These are phyloP conservation scores for Lactarius sanguifluus DNA, from an alignment of 768 basidiomycete species.

Conservation along the genomic window DNA sequence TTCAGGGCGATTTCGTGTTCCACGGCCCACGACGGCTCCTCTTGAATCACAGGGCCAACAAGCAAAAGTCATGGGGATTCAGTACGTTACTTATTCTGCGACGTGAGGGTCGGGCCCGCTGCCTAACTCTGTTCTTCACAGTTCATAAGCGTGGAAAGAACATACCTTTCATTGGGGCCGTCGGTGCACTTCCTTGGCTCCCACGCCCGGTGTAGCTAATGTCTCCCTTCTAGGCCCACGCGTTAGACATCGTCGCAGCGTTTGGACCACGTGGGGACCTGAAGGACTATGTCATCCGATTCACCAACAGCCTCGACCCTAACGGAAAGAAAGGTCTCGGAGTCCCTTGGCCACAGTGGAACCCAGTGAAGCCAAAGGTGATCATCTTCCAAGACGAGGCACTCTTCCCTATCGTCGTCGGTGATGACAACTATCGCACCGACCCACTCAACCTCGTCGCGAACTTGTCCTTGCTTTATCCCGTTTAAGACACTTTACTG, in stretches of 20 bases:
- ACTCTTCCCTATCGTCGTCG: constrained; percentile 10
- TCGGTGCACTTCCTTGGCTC: not conserved
- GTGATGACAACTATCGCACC: constrained; percentile 24
- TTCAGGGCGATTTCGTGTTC: constrained; percentile 28
- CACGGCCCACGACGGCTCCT: constrained; percentile 28
- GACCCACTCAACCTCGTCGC: constrained; percentile 14
- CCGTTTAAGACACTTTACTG: constrained; percentile 14
- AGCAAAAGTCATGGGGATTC: constrained; percentile 26
- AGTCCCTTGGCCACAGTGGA: constrained; percentile 27
- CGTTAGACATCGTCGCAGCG: constrained; percentile 16
- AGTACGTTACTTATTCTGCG: constrained; percentile 5
- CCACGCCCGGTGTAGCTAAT: not conserved
- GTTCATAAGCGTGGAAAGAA: constrained; percentile 26
- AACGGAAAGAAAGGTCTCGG: constrained; percentile 18
- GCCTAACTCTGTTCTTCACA: not conserved
- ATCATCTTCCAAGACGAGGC: constrained; percentile 18
- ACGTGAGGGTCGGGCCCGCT: too few species aligned
- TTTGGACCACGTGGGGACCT: constrained; percentile 13
- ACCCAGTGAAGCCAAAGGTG: constrained; percentile 14
- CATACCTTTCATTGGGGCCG: constrained; percentile 20
- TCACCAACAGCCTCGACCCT: constrained; percentile 25
- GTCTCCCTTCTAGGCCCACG: constrained; percentile 4
- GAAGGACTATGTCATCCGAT: constrained; percentile 26
- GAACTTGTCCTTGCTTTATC: constrained; percentile 22
- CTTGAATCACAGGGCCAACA: constrained; percentile 18